phyloP scores from a whole-genome alignment of 2,329 filamentous ascomycete genomes.

The Cercospora sesami region DNA sequence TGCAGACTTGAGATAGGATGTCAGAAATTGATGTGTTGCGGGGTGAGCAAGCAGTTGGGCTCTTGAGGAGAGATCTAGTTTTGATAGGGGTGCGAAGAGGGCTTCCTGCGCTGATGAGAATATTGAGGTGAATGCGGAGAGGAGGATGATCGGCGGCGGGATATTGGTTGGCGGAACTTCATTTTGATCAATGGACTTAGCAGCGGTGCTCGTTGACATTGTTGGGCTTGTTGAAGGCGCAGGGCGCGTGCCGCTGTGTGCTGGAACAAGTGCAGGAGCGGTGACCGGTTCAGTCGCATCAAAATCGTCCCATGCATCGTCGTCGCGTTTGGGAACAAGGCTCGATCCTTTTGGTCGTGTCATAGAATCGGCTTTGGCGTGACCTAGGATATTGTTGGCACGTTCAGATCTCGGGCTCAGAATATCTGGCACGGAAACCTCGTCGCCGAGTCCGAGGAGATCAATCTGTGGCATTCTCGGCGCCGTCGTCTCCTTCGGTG shows the following conservation, averaged over 20 bases:
- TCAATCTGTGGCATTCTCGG: conserved; percentile 29
- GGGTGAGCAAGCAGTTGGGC: conserved; percentile 62
- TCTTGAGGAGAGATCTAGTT: conserved; percentile 52
- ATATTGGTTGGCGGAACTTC: conserved; percentile 73
- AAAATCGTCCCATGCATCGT: conserved; percentile 50
- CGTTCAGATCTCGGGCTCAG: conserved; percentile 18
- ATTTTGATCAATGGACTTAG: background rate
- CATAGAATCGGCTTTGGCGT: conserved; percentile 20
- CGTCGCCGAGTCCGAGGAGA: conserved; percentile 35
- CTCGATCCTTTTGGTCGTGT: conserved; percentile 16
- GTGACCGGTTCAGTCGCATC: conserved; percentile 29
- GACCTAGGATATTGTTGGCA: conserved; percentile 15
- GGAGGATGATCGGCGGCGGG: conserved; percentile 79
- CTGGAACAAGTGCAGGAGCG: background rate
- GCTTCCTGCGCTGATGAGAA: conserved; percentile 64
- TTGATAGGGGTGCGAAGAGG: conserved; percentile 65
- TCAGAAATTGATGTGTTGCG: conserved; percentile 62
- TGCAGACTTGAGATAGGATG: conserved; percentile 62
- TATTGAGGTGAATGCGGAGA: conserved; percentile 72
- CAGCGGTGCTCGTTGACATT: background rate
- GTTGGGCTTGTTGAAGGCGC: background rate
- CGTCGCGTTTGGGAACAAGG: conserved; percentile 13
- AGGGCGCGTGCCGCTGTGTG: background rate
- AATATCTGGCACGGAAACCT: conserved; percentile 19
- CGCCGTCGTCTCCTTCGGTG: background rate